Conservation (phyloP, 1,139 yeast genomes). For the Yamadazyma dendronema region DNA sequence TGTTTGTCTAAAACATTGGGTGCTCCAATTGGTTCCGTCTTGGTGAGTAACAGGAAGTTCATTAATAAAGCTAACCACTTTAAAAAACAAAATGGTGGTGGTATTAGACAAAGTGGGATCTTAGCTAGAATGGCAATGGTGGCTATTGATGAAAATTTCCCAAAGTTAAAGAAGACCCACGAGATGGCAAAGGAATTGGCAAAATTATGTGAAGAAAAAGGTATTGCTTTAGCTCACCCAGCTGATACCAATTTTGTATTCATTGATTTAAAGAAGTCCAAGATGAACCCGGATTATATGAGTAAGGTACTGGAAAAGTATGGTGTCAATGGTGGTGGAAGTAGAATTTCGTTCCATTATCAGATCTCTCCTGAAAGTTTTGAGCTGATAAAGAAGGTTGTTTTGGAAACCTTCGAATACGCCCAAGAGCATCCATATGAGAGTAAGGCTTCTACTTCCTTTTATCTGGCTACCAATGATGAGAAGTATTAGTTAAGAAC, state of each 20-base stretch:
- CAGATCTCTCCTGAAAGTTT: conserved; percentile 69
- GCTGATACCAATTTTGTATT: conserved; percentile 87
- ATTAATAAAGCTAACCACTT: conserved; percentile 46
- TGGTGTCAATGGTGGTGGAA: conserved; percentile 68
- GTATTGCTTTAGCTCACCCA: conserved; percentile 64
- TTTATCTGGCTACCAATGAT: conserved; percentile 2
- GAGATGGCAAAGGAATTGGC: conserved; percentile 68
- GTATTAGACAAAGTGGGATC: conserved; percentile 46
- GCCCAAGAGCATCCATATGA: conserved; percentile 26
- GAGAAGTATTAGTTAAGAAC: conserved; percentile 2
- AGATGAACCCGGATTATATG: conserved; percentile 58
- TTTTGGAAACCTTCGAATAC: conserved; percentile 56
- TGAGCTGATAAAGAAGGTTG: conserved; percentile 60
- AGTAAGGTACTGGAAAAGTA: conserved; percentile 55
- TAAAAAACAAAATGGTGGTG: conserved; percentile 48
- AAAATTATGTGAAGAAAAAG: conserved; percentile 47
- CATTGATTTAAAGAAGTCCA: conserved; percentile 59
- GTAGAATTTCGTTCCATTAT: conserved; percentile 81
- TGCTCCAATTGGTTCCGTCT: conserved; percentile 47
- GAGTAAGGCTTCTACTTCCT: conserved; percentile 5
- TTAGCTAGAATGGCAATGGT: conserved; percentile 51
- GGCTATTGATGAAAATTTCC: conserved; percentile 76
- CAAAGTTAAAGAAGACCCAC: conserved; percentile 61
- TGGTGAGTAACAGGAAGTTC: conserved; percentile 33
- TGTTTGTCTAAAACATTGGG: conserved; percentile 47